Base-by-base conservation (phyloP, 2,329 filamentous ascomycete species). In the Alternaria ethzedia region DNA sequence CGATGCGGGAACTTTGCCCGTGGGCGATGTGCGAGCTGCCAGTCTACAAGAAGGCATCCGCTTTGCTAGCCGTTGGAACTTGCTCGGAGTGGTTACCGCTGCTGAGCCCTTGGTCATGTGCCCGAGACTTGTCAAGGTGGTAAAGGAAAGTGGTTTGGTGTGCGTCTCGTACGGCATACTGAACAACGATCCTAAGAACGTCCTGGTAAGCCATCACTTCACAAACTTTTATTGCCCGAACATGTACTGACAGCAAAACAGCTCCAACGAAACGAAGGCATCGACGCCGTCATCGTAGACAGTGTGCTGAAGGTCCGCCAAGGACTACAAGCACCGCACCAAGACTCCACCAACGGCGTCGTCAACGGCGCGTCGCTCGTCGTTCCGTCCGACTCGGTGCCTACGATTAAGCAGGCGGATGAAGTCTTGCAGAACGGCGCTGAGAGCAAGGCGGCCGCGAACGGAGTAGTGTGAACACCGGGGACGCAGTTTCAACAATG, bases 201-300 rank as follows among this genome's bases (percentile, higher is more conserved):
- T 97, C 36, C 90, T 95, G 85, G 92, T 96, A 86, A 80, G 89
- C 56, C 44, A 28, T 15, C 25, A 45, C 45, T 44, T 36, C 44
- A 13, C 1, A 15, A 6, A 3, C 4, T 3, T 7, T 9, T 10
- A n/a, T 17, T 13, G 23, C 3, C 2, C 0, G 26, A 10, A 15
- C 23, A 25, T 20, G 8, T 21, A n/a, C 55, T 70, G 12, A 71
- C 56, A 4, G 1, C n/a, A 67, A 54, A 71, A 69, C 76, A 94
- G 90, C 83, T 91, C 67, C 96, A 99, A 89, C 93, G 96, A 10
- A 92, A 93, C 58, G 93, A 97, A 81, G 95, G 96, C 51, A 97
- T 99, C 65, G 96, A 99, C 77, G 96, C 96, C 1, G 95, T 99
- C 57, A 99, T 99, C 75, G 96, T 98, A 13, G 96, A 99, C 78